Base-by-base conservation (phyloP, 1,139 yeast species). In the Ogataea hybrid region DNA sequence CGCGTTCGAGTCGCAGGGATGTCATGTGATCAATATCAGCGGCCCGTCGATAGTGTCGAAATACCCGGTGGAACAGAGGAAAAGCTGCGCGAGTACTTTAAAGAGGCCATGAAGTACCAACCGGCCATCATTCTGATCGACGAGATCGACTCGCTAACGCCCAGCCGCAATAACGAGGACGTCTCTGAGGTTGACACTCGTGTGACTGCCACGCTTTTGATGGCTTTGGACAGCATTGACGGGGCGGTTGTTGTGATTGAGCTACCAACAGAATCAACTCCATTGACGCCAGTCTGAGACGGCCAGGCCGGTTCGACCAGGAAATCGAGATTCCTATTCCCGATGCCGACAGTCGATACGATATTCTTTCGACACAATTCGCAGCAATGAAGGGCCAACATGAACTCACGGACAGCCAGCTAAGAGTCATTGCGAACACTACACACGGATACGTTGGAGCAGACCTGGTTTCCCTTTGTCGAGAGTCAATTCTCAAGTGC, bases 271-370 rank as follows among this genome's bases (percentile, higher is more conserved):
- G 96, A 48, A 89, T 95, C 3, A 85, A 84, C 57, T 64, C 82
- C 16, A 77, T 90, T 10, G 97, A 90, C 58, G 82, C 92, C 1
- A 94, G 96, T 2, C 70, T 90, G 43, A 73, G 97, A 64, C 73
- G 97, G 61, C 96, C 96, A 16, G 97, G 97, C 0, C 69, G 97
- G 52, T 86, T 90, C 60, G 97, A 92, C 55, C 89, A 86, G 60
- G 94, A 84, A 55, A 78, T 84, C 14, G 92, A 83, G 56, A 78
- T 84, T 41, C 86, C 89, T 6, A 81, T 84, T 16, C 95, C 95
- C 0, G 89, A 84, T 59, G 80, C 69, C 3, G 82, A 76, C 20
- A 79, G 84, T 3, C 70, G 95, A 51, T 65, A 58, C 41, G 86
- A 82, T 37, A 84, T 84, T 38, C 68, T 92, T 40, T 53, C 54